phyloP scores from a whole-genome alignment of 495 filamentous ascomycete species.

The Annulohypoxylon moriforme region DNA sequence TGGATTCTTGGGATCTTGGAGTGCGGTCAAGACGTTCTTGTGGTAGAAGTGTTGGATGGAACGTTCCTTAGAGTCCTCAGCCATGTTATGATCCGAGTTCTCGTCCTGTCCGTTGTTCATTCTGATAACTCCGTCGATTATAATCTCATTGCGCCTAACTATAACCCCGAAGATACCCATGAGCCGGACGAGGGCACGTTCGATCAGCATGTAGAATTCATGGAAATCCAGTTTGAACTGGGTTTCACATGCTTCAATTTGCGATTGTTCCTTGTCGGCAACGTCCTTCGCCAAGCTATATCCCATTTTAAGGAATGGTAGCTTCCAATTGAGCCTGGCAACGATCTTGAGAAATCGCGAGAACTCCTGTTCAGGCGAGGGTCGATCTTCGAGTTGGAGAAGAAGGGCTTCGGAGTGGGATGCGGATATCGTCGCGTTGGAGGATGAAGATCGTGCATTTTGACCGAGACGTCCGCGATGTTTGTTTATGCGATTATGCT shows the following conservation, averaged over 20 bases:
- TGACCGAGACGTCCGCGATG: background rate
- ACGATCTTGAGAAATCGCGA: constrained; percentile 67
- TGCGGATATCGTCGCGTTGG: background rate
- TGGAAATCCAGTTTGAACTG: constrained; percentile 80
- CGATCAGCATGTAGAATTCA: constrained; percentile 75
- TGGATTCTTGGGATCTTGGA: constrained; percentile 62
- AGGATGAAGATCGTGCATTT: background rate
- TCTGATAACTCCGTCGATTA: constrained; percentile 2
- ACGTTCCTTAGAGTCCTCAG: background rate
- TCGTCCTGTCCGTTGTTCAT: background rate
- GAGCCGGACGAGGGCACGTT: constrained; percentile 71
- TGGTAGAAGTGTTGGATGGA: constrained; percentile 65
- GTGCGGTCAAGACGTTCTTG: constrained; percentile 69
- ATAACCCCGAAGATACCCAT: constrained; percentile 66
- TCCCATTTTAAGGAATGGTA: constrained; percentile 64
- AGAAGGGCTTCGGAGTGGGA: constrained; percentile 1
- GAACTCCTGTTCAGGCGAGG: constrained; percentile 57
- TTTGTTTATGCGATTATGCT: background rate
- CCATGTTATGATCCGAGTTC: background rate
- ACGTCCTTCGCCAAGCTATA: constrained; percentile 61
- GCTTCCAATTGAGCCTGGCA: constrained; percentile 69
- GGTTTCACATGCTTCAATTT: constrained; percentile 59
- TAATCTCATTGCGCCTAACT: constrained; percentile 47
- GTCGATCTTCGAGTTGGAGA: background rate
- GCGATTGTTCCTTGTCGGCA: constrained; percentile 36